These are phyloP conservation scores for Lepiota brunneoincarnata DNA, from an alignment of 768 basidiomycete species.

Conservation along the genomic window DNA sequence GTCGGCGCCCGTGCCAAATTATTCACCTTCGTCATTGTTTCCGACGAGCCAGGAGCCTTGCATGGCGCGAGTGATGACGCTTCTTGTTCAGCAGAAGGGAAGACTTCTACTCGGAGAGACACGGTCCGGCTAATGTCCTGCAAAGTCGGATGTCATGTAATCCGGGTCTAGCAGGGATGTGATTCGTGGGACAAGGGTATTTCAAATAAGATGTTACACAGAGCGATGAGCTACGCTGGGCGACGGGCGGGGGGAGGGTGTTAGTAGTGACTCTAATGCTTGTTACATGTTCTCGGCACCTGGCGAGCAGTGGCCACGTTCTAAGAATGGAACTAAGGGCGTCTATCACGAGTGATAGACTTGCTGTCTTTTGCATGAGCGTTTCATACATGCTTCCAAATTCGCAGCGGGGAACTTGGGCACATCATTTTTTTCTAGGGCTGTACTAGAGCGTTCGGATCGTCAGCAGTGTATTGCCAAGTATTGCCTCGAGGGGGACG, in stretches of 20 bases:
- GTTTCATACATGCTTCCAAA: background rate
- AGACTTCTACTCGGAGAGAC: background rate
- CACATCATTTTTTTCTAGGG: background rate
- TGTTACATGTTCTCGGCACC: too few relatives aligned
- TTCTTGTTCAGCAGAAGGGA: background rate
- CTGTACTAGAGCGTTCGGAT: background rate
- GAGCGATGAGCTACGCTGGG: too few relatives aligned
- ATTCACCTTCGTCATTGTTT: background rate
- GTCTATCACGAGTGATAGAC: constrained; percentile 1
- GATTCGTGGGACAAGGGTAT: background rate
- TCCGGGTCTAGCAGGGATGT: background rate
- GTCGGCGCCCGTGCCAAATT: background rate
- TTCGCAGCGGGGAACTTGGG: too few relatives aligned
- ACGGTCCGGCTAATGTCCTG: constrained; percentile 1
- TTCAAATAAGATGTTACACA: too few relatives aligned
- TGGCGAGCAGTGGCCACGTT: too few relatives aligned
- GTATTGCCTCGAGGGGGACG: too few relatives aligned
- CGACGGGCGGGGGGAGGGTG: too few relatives aligned
- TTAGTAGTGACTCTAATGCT: too few relatives aligned
- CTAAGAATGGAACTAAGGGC: background rate
- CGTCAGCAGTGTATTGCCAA: too few relatives aligned
- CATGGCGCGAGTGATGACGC: too few relatives aligned
- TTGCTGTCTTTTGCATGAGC: background rate
- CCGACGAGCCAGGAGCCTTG: too few relatives aligned
- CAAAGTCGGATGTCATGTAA: background rate